These are phyloP conservation scores for Proliferodiscus dingleyae DNA, from an alignment of 2,329 filamentous ascomycete genomes.

Conservation along the genomic window DNA sequence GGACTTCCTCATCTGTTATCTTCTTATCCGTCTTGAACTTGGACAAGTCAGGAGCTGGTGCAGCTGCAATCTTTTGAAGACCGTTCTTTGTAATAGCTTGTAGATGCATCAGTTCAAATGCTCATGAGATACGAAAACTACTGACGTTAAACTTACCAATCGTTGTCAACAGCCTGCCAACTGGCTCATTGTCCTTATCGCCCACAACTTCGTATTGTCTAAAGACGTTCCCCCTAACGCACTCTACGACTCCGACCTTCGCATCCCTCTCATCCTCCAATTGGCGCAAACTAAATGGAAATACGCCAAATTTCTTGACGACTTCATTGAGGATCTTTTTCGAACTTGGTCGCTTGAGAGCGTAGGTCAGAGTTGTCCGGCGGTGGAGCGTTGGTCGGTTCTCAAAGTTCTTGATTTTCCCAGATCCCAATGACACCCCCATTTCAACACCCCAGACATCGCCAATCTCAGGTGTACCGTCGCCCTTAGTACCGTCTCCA, in stretches of 20 bases:
- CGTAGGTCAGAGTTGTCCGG: slow-evolving; percentile 86
- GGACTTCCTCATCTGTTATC: slow-evolving; percentile 91
- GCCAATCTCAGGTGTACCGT: slow-evolving; percentile 79
- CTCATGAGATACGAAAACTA: not conserved
- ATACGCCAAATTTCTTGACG: slow-evolving; percentile 93
- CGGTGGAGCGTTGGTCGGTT: slow-evolving; percentile 89
- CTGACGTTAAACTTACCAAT: slow-evolving; percentile 62
- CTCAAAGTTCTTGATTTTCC: slow-evolving; percentile 90
- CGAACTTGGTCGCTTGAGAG: slow-evolving; percentile 89
- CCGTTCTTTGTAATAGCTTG: slow-evolving; percentile 97
- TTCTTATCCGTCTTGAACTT: slow-evolving; percentile 96
- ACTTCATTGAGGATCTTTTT: slow-evolving; percentile 90
- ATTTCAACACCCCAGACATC: slow-evolving; percentile 99
- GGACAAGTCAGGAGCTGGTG: slow-evolving; percentile 69
- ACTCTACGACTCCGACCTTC: slow-evolving; percentile 94
- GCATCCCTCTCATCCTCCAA: slow-evolving; percentile 93
- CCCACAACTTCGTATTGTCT: slow-evolving; percentile 95
- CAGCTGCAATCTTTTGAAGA: slow-evolving; percentile 75
- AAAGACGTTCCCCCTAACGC: slow-evolving; percentile 86
- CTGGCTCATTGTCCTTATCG: slow-evolving; percentile 82
- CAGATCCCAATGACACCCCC: slow-evolving; percentile 81
- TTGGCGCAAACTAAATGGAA: slow-evolving; percentile 96
- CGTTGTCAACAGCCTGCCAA: slow-evolving; percentile 84
- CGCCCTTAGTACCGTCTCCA: slow-evolving; percentile 81
- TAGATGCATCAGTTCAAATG: slow-evolving; percentile 26